A percentile compares a stretch with the other conserved stretches of the same genome.
These are phyloP conservation scores for Urostyla sp. DNA, from an alignment of 73 alveolate genomes.

Conservation along the genomic window DNA sequence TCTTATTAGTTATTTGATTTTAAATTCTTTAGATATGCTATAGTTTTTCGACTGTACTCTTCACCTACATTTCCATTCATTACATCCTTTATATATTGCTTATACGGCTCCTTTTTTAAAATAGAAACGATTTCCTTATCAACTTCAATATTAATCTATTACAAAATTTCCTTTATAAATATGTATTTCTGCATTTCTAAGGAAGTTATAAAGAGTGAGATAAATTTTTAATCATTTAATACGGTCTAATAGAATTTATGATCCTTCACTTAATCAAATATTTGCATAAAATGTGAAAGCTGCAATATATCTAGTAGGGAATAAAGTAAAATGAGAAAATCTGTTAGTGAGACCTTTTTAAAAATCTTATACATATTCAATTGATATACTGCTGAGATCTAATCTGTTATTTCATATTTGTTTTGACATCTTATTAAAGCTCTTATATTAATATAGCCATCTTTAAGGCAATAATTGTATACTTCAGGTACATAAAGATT, in stretches of 20 bases:
- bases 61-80: slow-evolving; percentile 17
- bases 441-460: slow-evolving; percentile 16
- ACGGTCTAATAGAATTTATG: too few relatives aligned
- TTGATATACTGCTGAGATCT: slow-evolving; percentile 24
- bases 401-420: slow-evolving; percentile 22
- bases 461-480: slow-evolving; percentile 3
- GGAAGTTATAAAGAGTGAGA: slow-evolving; percentile 8
- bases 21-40: neutral
- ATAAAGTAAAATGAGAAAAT: too few relatives aligned
- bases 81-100: neutral
- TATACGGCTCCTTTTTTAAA: slow-evolving; percentile 3
- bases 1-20: slow-evolving; percentile 5
- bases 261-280: neutral
- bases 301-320: neutral
- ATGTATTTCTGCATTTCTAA: slow-evolving; percentile 26
- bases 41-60: neutral
- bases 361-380: neutral
- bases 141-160: neutral
- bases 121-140: neutral
- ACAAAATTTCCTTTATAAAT: neutral
- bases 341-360: neutral
- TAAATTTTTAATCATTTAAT: slow-evolving; percentile 5
- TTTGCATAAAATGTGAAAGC: slow-evolving; percentile 28
- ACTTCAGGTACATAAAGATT: too few relatives aligned
- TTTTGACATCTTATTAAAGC: slow-evolving; percentile 18